Base-by-base conservation (phyloP, 179 eudicot genomes). In the Beta lomatogona region DNA sequence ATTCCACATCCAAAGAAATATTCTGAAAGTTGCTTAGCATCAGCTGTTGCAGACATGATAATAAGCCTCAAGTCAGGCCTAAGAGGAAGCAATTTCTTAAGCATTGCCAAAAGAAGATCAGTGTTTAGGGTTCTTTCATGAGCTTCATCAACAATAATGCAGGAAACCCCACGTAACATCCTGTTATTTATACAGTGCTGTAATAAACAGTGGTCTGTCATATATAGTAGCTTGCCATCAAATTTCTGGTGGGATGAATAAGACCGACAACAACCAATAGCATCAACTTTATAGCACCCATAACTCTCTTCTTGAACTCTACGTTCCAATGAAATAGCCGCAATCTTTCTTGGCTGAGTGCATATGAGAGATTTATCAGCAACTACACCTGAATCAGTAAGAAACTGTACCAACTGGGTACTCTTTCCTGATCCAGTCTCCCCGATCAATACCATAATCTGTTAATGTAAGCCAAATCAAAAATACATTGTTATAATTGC, bases 391-490 rank as follows among this genome's bases (percentile, higher is more conserved):
- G 99, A 91, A 86, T 96, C 99, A 76, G 88, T 91, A 80, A 96
- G 98, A 87, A 86, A 96, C 88, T 96, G 99, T 80, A 87, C 93
- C 88, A 96, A 78, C 83, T 96, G 99, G 54, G 99, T 94, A 83
- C 99, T 96, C 88, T 96, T 96, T 68, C 99, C 99, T 7, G 99
- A 96, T 71, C 99, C 99, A 53, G 99, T 96, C 88, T 96, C 99
- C 74, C 99, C 99, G 18, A 89, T 80, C 91, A 96, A 82, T 64
- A 96, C 96, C 88, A 88, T 85, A 46, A 96, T 87, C 98, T 96
- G 92, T 72, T 71, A 57, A 69, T 64, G 46, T 50, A 71, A 58
- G 53, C 6, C 61, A 68, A 67, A 79, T 59, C 19, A 61, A 60
- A 25, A 80, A 36, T 3, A 36, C 41, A 36, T 36, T 36, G 41